Base-by-base conservation (phyloP, 2,329 filamentous ascomycete species). In the Fusarium dlaminii region DNA sequence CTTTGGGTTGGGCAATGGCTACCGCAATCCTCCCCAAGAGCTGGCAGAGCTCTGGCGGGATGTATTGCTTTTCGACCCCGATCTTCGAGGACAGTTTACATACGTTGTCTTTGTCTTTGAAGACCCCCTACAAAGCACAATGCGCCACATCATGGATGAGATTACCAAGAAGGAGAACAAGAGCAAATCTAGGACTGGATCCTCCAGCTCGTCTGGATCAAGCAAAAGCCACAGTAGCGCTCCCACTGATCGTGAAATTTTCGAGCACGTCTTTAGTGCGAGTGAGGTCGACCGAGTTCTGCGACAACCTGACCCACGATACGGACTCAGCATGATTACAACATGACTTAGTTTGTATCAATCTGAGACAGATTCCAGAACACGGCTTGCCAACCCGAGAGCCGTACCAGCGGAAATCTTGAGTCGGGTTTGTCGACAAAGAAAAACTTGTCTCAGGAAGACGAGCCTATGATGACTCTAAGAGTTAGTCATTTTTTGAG, bases 31-130 rank as follows among this genome's bases (percentile, higher is more conserved):
- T 45, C 88, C 91, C 2, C 86, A 87, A 77, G 90, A 92, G 80
- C 84, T 92, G 61, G 90, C 90, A 39, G 87, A 90, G 80, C 85
- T 92, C 56, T 93, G 91, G 91, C 86, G 90, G 51, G 90, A 93
- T 72, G 84, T 91, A 17, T 85, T 92, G 48, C 84, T 91, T 48
- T 90, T 89, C 79, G 89, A 91, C 70, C 86, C 88, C 1, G 90
- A 91, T 64, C 86, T 92, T 42, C 84, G 88, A 20, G 90, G 90
- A 24, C 88, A 90, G 65, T 90, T 93, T 76, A 81, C 85, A 59
- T 87, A 89, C 72, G 88, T 92, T 37, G 86, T 90, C 11, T 93
- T 93, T 78, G 88, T 90, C 18, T 92, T 93, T 72, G 90, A 92
- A 72, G 88, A 91, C 66, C 81, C 84, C 8, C 77, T 80, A 54